These are phyloP conservation scores for Clarkia xantiana DNA, from an alignment of 345 rosid genomes.

Conservation along the genomic window DNA sequence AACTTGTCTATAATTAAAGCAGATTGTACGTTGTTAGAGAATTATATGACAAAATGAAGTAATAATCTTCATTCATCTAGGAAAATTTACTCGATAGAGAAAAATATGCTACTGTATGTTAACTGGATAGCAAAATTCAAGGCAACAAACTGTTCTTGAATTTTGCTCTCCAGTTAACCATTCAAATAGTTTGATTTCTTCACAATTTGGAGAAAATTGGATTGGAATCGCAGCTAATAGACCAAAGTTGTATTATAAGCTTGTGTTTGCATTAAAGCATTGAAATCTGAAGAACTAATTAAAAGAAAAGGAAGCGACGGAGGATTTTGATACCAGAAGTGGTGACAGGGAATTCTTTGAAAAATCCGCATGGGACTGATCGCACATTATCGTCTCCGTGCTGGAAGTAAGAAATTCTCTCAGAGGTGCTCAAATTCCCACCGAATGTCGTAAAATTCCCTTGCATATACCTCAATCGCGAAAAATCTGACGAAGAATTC, in stretches of 20 bases:
- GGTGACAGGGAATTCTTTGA: conserved; percentile 43
- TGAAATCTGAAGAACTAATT: neutral
- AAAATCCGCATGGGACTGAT: conserved; percentile 81
- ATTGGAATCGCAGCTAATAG: too few relatives aligned
- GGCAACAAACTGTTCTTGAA: too few relatives aligned
- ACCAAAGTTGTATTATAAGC: too few relatives aligned
- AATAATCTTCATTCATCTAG: neutral
- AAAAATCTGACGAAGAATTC: conserved; percentile 16
- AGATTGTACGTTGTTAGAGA: neutral
- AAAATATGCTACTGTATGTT: too few relatives aligned
- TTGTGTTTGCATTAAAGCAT: too few relatives aligned
- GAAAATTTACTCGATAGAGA: too few relatives aligned
- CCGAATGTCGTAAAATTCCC: conserved; percentile 44
- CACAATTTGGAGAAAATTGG: too few relatives aligned
- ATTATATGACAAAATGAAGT: neutral
- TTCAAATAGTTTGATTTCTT: too few relatives aligned
- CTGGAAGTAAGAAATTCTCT: conserved; percentile 53
- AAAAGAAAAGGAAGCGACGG: too few relatives aligned
- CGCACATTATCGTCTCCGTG: conserved; percentile 16
- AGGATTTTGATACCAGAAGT: conserved; percentile 26
- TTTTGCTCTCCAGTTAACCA: too few relatives aligned
- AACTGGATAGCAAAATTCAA: too few relatives aligned
- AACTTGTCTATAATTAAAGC: conserved; percentile 33
- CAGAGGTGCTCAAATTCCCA: conserved; percentile 37
- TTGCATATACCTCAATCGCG: conserved; percentile 37